A percentile compares a stretch with the other conserved stretches of the same genome.
Conservation (phyloP, 2,329 filamentous ascomycete genomes). For the Calonectria honghensis region DNA sequence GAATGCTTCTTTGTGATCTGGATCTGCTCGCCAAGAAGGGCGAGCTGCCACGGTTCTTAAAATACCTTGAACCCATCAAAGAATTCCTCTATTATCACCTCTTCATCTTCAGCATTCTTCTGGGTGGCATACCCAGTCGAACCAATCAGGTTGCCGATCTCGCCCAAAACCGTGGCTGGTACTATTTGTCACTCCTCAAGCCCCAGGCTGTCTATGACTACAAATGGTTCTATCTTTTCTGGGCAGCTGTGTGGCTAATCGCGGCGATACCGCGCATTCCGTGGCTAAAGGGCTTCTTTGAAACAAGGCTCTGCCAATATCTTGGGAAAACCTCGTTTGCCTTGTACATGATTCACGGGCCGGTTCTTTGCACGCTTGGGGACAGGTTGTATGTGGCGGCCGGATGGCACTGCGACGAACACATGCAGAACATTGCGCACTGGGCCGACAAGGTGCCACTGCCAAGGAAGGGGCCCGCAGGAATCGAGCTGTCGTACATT, state of each 20-base stretch:
- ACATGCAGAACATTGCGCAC: constrained; percentile 69
- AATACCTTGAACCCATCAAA: constrained; percentile 68
- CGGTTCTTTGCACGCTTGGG: constrained; percentile 75
- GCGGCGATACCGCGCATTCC: constrained; percentile 73
- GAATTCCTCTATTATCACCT: constrained; percentile 71
- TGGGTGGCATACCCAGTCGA: constrained; percentile 77
- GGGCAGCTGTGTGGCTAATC: constrained; percentile 75
- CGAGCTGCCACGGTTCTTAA: constrained; percentile 71
- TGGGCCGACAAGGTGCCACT: constrained; percentile 76
- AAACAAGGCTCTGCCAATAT: constrained; percentile 75
- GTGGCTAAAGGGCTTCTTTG: constrained; percentile 76
- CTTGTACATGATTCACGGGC: constrained; percentile 79
- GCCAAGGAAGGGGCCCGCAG: constrained; percentile 73
- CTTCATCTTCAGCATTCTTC: constrained; percentile 71
- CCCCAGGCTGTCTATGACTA: constrained; percentile 79
- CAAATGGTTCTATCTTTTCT: constrained; percentile 82
- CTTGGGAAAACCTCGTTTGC: constrained; percentile 78
- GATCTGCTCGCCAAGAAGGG: constrained; percentile 71
- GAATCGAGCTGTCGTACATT: constrained; percentile 77
- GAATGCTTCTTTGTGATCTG: constrained; percentile 78
- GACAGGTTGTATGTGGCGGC: constrained; percentile 78
- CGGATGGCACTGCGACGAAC: constrained; percentile 71
- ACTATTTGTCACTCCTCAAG: constrained; percentile 76
- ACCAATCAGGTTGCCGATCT: constrained; percentile 69
- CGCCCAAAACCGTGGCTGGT: constrained; percentile 75